phyloP scores from a whole-genome alignment of 1,284 basidiomycete genomes.

The Bjerkandera adusta region DNA sequence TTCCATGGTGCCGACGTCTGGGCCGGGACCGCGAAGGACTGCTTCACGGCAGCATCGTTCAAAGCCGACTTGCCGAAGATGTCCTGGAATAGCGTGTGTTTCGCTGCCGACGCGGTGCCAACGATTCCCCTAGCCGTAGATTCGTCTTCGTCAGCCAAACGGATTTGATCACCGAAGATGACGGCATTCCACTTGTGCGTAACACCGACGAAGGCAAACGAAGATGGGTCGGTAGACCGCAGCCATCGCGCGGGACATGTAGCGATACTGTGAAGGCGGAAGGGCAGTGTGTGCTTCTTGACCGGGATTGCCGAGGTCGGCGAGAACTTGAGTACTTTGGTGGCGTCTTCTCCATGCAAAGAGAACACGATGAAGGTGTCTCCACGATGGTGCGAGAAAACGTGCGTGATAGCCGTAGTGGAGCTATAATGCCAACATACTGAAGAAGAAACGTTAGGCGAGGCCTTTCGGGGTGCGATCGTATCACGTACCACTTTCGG shows the following conservation, averaged over 20 bases:
- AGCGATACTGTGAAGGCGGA: slow-evolving; percentile 50
- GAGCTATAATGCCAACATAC: slow-evolving; percentile 58
- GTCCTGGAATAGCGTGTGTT: slow-evolving; percentile 76
- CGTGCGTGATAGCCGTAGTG: slow-evolving; percentile 34
- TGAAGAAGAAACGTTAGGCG: slow-evolving; percentile 29
- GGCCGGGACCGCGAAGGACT: slow-evolving; percentile 14
- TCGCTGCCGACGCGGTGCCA: slow-evolving; percentile 29
- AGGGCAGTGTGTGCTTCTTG: slow-evolving; percentile 51
- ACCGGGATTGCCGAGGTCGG: slow-evolving; percentile 43
- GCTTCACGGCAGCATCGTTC: slow-evolving; percentile 25
- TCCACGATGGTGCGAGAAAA: slow-evolving; percentile 55
- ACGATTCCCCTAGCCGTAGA: slow-evolving; percentile 43
- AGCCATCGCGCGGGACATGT: slow-evolving; percentile 41
- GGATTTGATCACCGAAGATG: slow-evolving; percentile 57
- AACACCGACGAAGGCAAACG: slow-evolving; percentile 64
- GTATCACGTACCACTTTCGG: slow-evolving; percentile 55
- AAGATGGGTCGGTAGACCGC: slow-evolving; percentile 25
- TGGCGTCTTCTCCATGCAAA: slow-evolving; percentile 30
- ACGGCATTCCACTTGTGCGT: slow-evolving; percentile 64
- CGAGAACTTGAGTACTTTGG: slow-evolving; percentile 48
- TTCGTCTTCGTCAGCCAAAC: slow-evolving; percentile 39
- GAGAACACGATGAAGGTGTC: slow-evolving; percentile 61
- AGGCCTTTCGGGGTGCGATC: background rate
- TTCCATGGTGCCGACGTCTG: slow-evolving; percentile 32
- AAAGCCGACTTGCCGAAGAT: slow-evolving; percentile 78